These are phyloP conservation scores for Penicillium cataractarum DNA, from an alignment of 495 filamentous ascomycete genomes.

Conservation along the genomic window DNA sequence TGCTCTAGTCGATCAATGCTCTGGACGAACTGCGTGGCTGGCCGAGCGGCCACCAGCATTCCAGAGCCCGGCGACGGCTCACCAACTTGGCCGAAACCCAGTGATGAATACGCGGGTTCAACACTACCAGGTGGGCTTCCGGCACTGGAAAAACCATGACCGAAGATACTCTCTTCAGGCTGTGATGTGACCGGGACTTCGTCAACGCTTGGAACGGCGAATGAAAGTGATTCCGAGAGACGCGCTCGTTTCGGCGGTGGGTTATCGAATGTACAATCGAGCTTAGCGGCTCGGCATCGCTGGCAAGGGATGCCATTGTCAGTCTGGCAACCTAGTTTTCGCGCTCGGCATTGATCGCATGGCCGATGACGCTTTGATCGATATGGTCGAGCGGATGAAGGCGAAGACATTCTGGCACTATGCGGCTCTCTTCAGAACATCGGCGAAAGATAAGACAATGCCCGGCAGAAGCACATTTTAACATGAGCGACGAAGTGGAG, in stretches of 20 bases:
- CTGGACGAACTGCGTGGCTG: slow-evolving; percentile 37
- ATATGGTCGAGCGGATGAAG: slow-evolving; percentile 37
- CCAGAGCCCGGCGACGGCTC: slow-evolving; percentile 24
- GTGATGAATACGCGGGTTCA: slow-evolving; percentile 16
- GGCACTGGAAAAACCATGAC: background rate
- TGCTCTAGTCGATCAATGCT: slow-evolving; percentile 39
- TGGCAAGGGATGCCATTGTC: slow-evolving; percentile 32
- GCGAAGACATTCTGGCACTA: slow-evolving; percentile 12
- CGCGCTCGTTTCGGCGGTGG: slow-evolving; percentile 34
- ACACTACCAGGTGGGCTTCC: slow-evolving; percentile 12
- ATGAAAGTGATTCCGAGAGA: slow-evolving; percentile 13
- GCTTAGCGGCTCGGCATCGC: slow-evolving; percentile 32
- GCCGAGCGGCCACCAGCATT: slow-evolving; percentile 19
- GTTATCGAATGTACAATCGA: slow-evolving; percentile 36
- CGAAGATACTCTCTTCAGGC: background rate
- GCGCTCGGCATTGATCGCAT: slow-evolving; percentile 42
- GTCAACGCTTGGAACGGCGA: slow-evolving; percentile 10
- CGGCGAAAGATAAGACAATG: slow-evolving; percentile 16
- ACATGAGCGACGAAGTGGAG: background rate
- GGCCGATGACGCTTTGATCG: slow-evolving; percentile 44
- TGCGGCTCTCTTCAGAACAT: background rate
- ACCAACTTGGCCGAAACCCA: slow-evolving; percentile 22
- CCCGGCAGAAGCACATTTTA: background rate
- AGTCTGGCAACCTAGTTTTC: slow-evolving; percentile 43
- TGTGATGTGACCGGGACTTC: slow-evolving; percentile 10